These are phyloP conservation scores for Phanerochaete sordida DNA, from an alignment of 768 basidiomycete genomes.

Conservation along the genomic window DNA sequence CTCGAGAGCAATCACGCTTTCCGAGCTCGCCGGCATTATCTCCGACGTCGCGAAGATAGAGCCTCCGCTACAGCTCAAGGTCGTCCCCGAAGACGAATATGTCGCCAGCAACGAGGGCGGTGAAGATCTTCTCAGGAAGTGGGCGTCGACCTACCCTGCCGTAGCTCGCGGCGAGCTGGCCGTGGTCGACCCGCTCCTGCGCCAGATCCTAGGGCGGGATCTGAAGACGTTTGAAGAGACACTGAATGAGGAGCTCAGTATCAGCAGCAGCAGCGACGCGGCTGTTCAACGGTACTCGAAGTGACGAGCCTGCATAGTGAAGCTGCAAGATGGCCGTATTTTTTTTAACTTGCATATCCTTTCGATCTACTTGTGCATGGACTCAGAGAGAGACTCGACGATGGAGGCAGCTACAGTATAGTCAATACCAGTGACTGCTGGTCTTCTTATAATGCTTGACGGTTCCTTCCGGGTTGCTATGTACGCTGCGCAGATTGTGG, in stretches of 20 bases:
- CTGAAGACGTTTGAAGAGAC: conserved; percentile 24
- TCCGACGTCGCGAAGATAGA: conserved; percentile 17
- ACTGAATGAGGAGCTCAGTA: conserved; percentile 18
- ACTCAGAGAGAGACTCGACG: too few species aligned
- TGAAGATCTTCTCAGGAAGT: conserved; percentile 24
- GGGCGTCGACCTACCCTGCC: conserved; percentile 29
- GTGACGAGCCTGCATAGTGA: not conserved
- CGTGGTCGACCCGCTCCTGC: conserved; percentile 25
- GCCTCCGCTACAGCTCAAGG: conserved; percentile 18
- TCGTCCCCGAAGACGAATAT: conserved; percentile 26
- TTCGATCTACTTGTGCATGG: too few species aligned
- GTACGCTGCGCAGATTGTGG: too few species aligned
- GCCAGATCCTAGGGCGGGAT: conserved; percentile 26
- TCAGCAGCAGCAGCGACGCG: conserved; percentile 2
- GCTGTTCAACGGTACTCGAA: conserved; percentile 9
- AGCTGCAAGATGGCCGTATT: too few species aligned
- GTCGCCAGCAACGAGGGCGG: conserved; percentile 20
- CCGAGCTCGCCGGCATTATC: conserved; percentile 22
- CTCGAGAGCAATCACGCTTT: conserved; percentile 20
- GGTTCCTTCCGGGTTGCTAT: too few species aligned
- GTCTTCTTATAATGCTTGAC: too few species aligned
- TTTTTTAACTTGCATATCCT: too few species aligned
- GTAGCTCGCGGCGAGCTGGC: conserved; percentile 27
- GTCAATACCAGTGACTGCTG: too few species aligned
- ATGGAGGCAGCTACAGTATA: too few species aligned